Evolutionary conservation across 1,139 yeast genomes (phyloP).

Genomic region (Suhomyces kunorum): DNA sequence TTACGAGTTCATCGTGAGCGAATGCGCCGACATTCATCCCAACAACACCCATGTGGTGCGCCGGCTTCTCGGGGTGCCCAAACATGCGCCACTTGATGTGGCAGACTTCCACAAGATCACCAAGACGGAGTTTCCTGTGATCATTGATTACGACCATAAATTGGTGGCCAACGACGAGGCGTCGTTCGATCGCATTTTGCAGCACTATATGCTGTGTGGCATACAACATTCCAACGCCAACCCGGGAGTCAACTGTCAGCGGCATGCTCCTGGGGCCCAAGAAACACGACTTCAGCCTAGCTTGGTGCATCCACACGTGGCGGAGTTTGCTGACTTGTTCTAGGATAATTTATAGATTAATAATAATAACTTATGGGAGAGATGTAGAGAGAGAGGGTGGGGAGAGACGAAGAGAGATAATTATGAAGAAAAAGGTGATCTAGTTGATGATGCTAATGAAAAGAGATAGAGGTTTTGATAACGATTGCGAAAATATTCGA

Average conservation of each 20-base stretch:
- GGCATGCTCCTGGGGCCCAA: conserved; percentile 4
- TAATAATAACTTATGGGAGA: conserved; percentile 5
- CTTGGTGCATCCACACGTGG: conserved; percentile 47
- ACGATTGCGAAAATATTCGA: no score
- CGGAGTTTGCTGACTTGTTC: conserved; percentile 52
- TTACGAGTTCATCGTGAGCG: conserved; percentile 36
- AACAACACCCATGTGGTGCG: conserved; percentile 37
- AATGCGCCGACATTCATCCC: conserved; percentile 48
- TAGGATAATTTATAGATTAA: conserved; percentile 17
- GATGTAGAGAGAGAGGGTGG: no score
- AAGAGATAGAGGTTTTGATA: no score
- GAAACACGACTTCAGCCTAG: conserved; percentile 11
- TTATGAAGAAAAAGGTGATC: no score
- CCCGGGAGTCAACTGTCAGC: conserved; percentile 13
- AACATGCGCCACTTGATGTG: conserved; percentile 17
- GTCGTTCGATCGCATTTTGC: conserved; percentile 45
- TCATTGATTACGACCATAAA: conserved; percentile 58
- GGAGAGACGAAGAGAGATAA: no score
- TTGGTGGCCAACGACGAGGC: conserved; percentile 53
- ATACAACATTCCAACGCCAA: conserved; percentile 30
- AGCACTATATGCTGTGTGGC: conserved; percentile 44
- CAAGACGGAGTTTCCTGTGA: conserved; percentile 40
- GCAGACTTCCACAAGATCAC: conserved; percentile 23
- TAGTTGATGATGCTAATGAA: no score
- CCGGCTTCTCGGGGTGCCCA: conserved; percentile 16